These are phyloP conservation scores for Trichoderma citrinoviride DNA, from an alignment of 2,329 filamentous ascomycete genomes.

Conservation along the genomic window DNA sequence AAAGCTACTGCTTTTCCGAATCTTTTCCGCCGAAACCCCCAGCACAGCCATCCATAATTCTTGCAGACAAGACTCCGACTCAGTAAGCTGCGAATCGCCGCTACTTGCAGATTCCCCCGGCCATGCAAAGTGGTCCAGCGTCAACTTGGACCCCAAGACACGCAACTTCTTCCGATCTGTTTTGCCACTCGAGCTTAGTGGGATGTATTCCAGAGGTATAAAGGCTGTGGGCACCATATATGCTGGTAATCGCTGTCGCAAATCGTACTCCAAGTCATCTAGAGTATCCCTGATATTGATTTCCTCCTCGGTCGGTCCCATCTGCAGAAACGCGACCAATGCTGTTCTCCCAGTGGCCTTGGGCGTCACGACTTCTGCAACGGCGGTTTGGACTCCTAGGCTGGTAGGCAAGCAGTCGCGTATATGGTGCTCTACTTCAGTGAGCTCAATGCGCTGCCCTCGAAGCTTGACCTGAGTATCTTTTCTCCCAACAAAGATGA, in stretches of 20 bases:
- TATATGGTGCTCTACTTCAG: slow-evolving; percentile 25
- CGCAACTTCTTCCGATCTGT: slow-evolving; percentile 5
- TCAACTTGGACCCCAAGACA: not conserved
- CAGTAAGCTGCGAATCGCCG: not conserved
- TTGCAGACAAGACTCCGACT: not conserved
- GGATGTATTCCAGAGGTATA: not conserved
- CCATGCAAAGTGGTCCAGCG: not conserved
- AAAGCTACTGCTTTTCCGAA: not conserved
- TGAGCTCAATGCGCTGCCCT: slow-evolving; percentile 55
- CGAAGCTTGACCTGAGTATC: slow-evolving; percentile 58
- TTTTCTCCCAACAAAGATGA: slow-evolving; percentile 50
- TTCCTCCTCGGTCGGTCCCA: not conserved
- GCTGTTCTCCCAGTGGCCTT: not conserved
- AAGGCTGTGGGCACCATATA: slow-evolving; percentile 9
- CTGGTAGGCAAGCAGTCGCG: not conserved
- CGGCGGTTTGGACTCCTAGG: not conserved
- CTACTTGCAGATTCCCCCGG: not conserved
- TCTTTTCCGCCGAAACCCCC: not conserved
- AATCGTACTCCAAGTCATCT: not conserved
- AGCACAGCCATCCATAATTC: slow-evolving; percentile 5
- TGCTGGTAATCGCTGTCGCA: not conserved
- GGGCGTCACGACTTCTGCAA: slow-evolving; percentile 3
- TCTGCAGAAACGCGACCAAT: not conserved
- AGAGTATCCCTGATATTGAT: not conserved
- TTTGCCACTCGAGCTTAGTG: slow-evolving; percentile 1